Evolutionary conservation across 768 basidiomycete genomes (phyloP).

Genomic region (Mycena haematopus): DNA sequence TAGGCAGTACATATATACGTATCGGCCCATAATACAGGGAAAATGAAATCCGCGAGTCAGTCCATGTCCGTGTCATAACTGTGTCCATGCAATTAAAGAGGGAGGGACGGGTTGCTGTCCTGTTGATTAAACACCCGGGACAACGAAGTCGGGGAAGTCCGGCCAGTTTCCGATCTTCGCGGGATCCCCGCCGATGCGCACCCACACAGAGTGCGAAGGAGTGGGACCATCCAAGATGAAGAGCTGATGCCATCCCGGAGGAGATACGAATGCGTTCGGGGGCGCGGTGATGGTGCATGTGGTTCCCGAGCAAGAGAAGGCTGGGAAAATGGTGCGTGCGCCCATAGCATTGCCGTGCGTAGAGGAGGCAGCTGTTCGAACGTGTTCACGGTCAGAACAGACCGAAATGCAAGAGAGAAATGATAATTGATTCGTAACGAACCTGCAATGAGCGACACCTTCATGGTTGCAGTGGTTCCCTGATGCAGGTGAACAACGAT

Average conservation of each 20-base stretch:
- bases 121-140: slow-evolving; percentile 58
- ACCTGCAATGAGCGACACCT: slow-evolving; percentile 72
- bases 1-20: not conserved
- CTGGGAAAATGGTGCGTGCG: slow-evolving; percentile 73
- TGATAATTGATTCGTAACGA: slow-evolving; percentile 30
- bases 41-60: no score
- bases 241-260: slow-evolving; percentile 80
- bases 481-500: slow-evolving; percentile 58
- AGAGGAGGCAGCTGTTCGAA: slow-evolving; percentile 64
- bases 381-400: slow-evolving; percentile 18
- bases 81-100: not conserved
- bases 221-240: slow-evolving; percentile 82
- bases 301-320: slow-evolving; percentile 69
- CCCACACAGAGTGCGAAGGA: slow-evolving; percentile 75
- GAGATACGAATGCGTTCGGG: slow-evolving; percentile 68
- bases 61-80: no score
- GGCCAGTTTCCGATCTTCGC: slow-evolving; percentile 77
- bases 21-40: not conserved
- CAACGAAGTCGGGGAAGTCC: slow-evolving; percentile 66
- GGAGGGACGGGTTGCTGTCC: not conserved
- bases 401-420: not conserved
- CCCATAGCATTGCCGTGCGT: slow-evolving; percentile 84
- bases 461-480: slow-evolving; percentile 51
- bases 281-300: slow-evolving; percentile 82
- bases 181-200: slow-evolving; percentile 83